Evolutionary conservation across 495 filamentous ascomycete species (phyloP).

Genomic region (Trichoderma orchidacearum): DNA sequence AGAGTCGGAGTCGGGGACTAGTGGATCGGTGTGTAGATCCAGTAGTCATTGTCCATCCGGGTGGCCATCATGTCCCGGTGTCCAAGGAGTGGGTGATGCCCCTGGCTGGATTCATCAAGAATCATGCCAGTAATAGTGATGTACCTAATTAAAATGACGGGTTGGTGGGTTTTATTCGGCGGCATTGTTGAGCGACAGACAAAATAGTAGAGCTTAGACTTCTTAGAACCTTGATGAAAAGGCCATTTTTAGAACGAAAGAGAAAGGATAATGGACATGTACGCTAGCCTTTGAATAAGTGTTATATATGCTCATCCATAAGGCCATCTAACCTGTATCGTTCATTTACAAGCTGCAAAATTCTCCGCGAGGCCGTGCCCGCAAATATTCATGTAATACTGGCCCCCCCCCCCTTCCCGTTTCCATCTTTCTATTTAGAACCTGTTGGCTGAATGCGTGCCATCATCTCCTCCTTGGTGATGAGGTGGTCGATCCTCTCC

Average conservation of each 20-base stretch:
- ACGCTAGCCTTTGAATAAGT: not conserved
- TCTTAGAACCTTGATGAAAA: not conserved
- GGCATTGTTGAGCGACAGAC: not conserved
- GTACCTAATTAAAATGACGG: too few relatives aligned
- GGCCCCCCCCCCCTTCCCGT: constrained; percentile 6
- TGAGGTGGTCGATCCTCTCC: constrained; percentile 93
- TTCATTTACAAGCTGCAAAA: not conserved
- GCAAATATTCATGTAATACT: not conserved
- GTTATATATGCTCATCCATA: not conserved
- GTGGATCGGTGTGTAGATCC: constrained; percentile 53
- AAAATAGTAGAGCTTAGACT: not conserved
- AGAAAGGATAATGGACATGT: not conserved
- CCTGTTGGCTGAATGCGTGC: constrained; percentile 73
- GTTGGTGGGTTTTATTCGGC: too few relatives aligned
- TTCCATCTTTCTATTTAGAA: constrained; percentile 3
- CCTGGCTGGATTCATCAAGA: constrained; percentile 60
- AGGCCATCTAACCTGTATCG: constrained; percentile 1
- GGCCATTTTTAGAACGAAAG: not conserved
- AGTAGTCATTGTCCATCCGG: constrained; percentile 68
- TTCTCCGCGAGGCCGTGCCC: not conserved
- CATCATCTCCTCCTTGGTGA: constrained; percentile 99
- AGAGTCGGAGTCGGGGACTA: constrained; percentile 49
- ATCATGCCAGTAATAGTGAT: constrained; percentile 16
- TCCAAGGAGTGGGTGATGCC: constrained; percentile 65
- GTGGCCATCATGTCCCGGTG: constrained; percentile 83